Percentiles rank a stretch among this genome's conserved stretches.
phyloP scores from a whole-genome alignment of 2,329 filamentous ascomycete species.

The Penicillium sp. region DNA sequence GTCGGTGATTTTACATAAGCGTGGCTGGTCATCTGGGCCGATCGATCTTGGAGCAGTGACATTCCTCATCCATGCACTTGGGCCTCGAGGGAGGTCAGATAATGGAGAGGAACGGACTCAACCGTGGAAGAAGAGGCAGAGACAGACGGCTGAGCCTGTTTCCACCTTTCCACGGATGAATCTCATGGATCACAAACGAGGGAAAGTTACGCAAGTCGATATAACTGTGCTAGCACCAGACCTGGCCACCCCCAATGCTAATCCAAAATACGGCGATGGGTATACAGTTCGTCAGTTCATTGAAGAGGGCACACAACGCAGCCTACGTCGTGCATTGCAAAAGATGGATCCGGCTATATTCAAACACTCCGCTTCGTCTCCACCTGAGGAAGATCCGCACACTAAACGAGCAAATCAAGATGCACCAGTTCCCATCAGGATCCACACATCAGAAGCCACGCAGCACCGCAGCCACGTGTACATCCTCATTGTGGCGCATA shows the following conservation, averaged over 20 bases:
- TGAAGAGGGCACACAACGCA: constrained; percentile 19
- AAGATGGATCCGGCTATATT: constrained; percentile 18
- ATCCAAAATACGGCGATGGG: background rate
- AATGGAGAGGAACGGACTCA: background rate
- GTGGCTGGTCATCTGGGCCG: constrained; percentile 54
- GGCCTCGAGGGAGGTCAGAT: background rate
- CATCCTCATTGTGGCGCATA: constrained; percentile 54
- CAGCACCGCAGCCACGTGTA: constrained; percentile 48
- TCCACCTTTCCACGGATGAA: constrained; percentile 33
- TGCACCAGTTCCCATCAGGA: constrained; percentile 21
- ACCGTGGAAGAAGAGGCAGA: background rate
- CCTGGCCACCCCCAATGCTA: background rate
- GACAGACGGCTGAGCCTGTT: background rate
- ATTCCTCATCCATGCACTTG: constrained; percentile 47
- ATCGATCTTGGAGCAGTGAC: constrained; percentile 49
- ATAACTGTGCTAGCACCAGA: constrained; percentile 42
- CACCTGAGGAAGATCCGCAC: background rate
- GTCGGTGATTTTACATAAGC: constrained; percentile 40
- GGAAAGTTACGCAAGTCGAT: constrained; percentile 35
- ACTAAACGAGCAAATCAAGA: background rate
- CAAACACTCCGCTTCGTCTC: background rate
- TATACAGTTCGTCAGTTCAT: constrained; percentile 25
- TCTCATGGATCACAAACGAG: constrained; percentile 28
- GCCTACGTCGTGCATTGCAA: constrained; percentile 19
- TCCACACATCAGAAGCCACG: constrained; percentile 43